Conservation (phyloP, 2,329 filamentous ascomycete genomes). For the Arthrobotrys conoides region DNA sequence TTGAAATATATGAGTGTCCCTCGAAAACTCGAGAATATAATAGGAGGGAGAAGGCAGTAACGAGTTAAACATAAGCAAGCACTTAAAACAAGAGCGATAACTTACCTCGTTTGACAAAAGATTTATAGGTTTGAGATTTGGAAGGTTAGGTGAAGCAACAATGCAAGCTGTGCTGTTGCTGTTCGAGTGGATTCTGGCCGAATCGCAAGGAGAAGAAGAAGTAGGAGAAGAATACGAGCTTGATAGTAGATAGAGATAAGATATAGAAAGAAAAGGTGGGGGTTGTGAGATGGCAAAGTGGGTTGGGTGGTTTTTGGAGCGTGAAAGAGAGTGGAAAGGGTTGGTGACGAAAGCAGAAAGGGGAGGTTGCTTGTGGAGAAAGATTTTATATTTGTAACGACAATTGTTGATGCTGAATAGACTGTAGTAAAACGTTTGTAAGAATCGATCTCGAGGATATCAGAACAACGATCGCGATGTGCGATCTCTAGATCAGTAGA, state of each 20-base stretch:
- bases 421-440: background rate
- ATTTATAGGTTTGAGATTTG: background rate
- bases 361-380: background rate
- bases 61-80: background rate
- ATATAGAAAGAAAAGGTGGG: background rate
- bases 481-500: background rate
- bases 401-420: background rate
- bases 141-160: background rate
- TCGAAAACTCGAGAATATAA: background rate
- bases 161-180: background rate
- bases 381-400: slow-evolving; percentile 12
- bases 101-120: background rate
- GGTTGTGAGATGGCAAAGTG: background rate
- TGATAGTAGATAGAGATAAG: background rate
- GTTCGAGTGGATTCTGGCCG: slow-evolving; percentile 3
- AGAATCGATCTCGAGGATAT: slow-evolving; percentile 3
- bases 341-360: background rate
- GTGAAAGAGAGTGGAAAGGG: background rate
- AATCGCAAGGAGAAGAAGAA: background rate
- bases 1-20: background rate
- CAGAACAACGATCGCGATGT: background rate
- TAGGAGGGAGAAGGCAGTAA: background rate
- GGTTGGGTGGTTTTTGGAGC: background rate
- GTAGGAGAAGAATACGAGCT: background rate
- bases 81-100: background rate